Conservation (phyloP, 2,329 filamentous ascomycete genomes). For the Arthrobotrys sinensis region DNA sequence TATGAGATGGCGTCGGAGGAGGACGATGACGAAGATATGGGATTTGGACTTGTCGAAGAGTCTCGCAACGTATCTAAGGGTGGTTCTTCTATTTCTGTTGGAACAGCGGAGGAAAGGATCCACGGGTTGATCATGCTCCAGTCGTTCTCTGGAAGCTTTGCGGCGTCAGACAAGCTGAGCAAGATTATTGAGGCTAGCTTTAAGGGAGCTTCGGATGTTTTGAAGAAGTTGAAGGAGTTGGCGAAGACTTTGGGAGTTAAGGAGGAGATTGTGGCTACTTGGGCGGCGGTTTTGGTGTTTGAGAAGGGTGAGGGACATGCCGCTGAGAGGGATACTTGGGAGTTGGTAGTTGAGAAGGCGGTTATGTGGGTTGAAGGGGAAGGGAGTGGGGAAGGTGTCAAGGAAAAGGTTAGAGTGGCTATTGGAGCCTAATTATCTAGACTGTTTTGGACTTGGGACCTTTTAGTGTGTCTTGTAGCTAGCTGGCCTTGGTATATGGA, state of each 20-base stretch:
- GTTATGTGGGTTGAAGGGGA: conserved; percentile 52
- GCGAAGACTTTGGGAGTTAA: conserved; percentile 38
- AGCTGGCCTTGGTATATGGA: background rate
- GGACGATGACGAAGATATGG: conserved; percentile 18
- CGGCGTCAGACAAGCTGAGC: background rate
- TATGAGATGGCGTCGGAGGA: background rate
- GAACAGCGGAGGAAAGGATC: conserved; percentile 46
- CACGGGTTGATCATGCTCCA: conserved; percentile 57
- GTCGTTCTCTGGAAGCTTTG: conserved; percentile 51
- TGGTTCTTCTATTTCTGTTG: background rate
- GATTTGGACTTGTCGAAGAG: background rate
- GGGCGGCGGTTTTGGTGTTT: conserved; percentile 47
- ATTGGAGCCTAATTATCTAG: conserved; percentile 34
- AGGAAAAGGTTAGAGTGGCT: conserved; percentile 16
- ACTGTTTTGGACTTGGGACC: no score
- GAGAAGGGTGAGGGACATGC: conserved; percentile 51
- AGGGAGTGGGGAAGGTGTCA: conserved; percentile 41
- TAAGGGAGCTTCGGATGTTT: conserved; percentile 33
- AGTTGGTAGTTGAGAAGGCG: conserved; percentile 60
- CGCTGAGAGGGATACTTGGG: conserved; percentile 56
- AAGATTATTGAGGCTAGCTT: conserved; percentile 41
- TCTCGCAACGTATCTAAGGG: background rate
- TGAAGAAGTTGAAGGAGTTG: conserved; percentile 44
- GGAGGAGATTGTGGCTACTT: conserved; percentile 46
- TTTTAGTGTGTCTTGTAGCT: no score